Evolutionary conservation across 2,329 filamentous ascomycete species (phyloP), one percentile per base, ranked within the genome.

Genomic region (Colletotrichum sp.): DNA sequence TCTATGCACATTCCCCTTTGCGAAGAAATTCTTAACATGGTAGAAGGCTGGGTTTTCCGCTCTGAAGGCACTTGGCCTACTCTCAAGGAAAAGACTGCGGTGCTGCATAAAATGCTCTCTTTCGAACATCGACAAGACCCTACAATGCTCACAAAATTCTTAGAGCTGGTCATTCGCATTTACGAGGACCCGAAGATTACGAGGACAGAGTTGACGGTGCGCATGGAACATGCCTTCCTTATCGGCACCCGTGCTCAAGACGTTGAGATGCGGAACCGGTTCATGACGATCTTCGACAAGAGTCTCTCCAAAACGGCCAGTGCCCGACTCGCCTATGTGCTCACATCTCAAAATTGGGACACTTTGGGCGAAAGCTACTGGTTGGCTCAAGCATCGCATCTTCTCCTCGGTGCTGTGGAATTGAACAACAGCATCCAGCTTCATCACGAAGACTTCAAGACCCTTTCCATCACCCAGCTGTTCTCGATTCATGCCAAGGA

Each of bases 101-200:
- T 99, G 2, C 87, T 99, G n/a, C 96, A 98, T 80, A 99, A 99
- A 86, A 99, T 99, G 97, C 87, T 98, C 18, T 93, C 96, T 0
- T 99, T 99, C 79, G 97, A 99, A 84, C 92, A 95, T 73, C 91
- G 97, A 52, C 86, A 90, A 32, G 96, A 98, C 81, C 91, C 93
- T 36, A 95, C 94, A 1, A 93, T 99, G 86, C 89, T 99, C 73
- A 96, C 94, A 79, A 96, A 96, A 82, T 99, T 98, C 86, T 89
- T 99, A 74, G 95, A 98, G 78, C 91, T 99, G 30, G 97, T 99
- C 30, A 98, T 99, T 79, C 93, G 96, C 64, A 98, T 99, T 75
- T 99, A 99, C 82, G 97, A 99, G 81, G 97, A 99, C 81, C 95
- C 96, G 1, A 98, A 97, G 85, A 97, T 99, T 77, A 96, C 96